Percentiles rank a stretch among this genome's conserved stretches.
phyloP scores from a whole-genome alignment of 2,329 filamentous ascomycete genomes.

The Xylaria sp. region DNA sequence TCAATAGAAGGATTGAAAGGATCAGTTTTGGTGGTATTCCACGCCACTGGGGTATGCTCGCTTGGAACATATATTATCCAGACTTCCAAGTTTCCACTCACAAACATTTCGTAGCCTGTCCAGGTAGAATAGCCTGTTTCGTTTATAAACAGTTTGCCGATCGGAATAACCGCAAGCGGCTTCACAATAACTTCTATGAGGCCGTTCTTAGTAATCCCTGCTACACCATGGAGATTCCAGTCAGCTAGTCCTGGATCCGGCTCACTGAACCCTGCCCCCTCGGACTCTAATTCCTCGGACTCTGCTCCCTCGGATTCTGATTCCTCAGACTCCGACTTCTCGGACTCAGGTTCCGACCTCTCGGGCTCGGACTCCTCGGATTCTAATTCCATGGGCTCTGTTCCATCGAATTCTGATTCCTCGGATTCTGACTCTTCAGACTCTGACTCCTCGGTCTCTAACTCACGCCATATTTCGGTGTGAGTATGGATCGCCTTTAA shows the following conservation, averaged over 20 bases:
- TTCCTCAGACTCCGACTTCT: too few relatives aligned
- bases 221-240: not conserved
- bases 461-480: not conserved
- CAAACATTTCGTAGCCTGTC: not conserved
- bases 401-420: too few relatives aligned
- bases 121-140: not conserved
- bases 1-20: not conserved
- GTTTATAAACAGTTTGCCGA: not conserved
- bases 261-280: too few relatives aligned
- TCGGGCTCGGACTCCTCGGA: too few relatives aligned
- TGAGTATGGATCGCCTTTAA: not conserved
- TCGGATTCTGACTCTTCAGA: too few relatives aligned
- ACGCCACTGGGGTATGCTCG: not conserved
- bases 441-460: too few relatives aligned
- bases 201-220: not conserved
- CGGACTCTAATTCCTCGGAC: too few relatives aligned
- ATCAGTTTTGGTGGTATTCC: not conserved
- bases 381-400: too few relatives aligned
- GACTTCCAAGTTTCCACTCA: not conserved
- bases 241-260: not conserved
- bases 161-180: not conserved
- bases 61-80: slow-evolving; percentile 4
- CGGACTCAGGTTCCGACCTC: too few relatives aligned
- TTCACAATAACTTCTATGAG: not conserved
- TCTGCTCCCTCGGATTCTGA: too few relatives aligned